Base-by-base conservation (phyloP, 2,329 filamentous ascomycete species). In the Emmonsiellopsis sp. region DNA sequence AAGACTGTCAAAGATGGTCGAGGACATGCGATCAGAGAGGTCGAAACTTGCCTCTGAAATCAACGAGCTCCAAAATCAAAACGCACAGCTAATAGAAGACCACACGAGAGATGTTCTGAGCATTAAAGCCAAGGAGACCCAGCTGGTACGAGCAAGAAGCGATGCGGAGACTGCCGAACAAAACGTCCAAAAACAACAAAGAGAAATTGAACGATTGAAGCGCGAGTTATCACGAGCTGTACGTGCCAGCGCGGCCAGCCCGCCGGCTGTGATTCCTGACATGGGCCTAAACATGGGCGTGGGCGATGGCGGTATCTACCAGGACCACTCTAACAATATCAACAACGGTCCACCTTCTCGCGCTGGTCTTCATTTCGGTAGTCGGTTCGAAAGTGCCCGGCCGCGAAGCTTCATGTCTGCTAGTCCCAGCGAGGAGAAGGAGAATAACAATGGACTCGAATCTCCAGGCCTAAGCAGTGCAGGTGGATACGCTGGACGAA, bases 51-150 rank as follows among this genome's bases (percentile, higher is more conserved):
- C 84, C 55, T 93, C 89, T 0, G 89, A 96, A 68, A 86, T 97
- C 42, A 86, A 92, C 61, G 93, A 97, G 70, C 79, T 98, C 33
- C 94, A 96, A 72, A 94, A 95, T 63, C 89, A 96, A 67, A 98
- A 98, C 64, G 93, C 93, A 27, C 87, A 93, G 58, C 77, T 98
- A 36, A 98, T 98, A 56, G 93, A 98, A 71, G 92, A 97, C 63
- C 92, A 97, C 68, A 98, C 93, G 0, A 81, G 92, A 47, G 92
- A 98, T 63, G 89, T 96, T 0, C 77, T 98, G 42, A 93, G 90
- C 61, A 94, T 98, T 73, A 97, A 97, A 69, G 93, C 93, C 11
- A 98, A 98, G 71, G 93, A 98, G 70, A 97, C 93, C 2, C 93
- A 98, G 63, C 80, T 98, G 5, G 92, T 97, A 8, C 85, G 93